Evolutionary conservation across 768 basidiomycete species (phyloP).

Genomic region (Leccinellum luteum): DNA sequence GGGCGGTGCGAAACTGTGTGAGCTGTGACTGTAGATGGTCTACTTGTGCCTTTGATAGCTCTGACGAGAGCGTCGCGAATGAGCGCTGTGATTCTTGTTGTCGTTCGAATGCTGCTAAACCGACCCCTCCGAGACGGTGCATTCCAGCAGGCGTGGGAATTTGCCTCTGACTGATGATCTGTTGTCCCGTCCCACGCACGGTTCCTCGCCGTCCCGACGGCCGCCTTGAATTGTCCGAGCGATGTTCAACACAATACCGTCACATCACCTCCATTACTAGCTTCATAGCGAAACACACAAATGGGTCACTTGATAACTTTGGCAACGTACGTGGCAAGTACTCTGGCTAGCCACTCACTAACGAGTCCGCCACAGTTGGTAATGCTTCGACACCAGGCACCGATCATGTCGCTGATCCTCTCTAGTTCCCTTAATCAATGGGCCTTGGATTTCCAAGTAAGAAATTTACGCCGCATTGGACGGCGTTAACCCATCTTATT

Average conservation of each 20-base stretch:
- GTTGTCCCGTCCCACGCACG: no score
- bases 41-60: not conserved
- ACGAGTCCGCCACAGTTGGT: constrained; percentile 24
- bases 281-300: not conserved
- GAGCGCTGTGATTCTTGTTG: not conserved
- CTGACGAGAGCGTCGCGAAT: not conserved
- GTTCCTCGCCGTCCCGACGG: not conserved
- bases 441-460: constrained; percentile 91
- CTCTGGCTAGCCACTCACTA: not conserved
- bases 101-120: not conserved
- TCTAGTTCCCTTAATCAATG: constrained; percentile 92
- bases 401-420: constrained; percentile 12
- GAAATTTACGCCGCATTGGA: constrained; percentile 2
- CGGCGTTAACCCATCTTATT: not conserved
- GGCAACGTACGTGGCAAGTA: constrained; percentile 62
- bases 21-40: not conserved
- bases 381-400: not conserved
- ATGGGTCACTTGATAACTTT: constrained; percentile 89
- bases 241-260: not conserved
- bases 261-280: not conserved
- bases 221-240: not conserved
- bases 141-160: not conserved
- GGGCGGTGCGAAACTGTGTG: not conserved
- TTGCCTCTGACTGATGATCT: no score
- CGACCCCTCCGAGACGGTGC: not conserved